Evolutionary conservation across 495 filamentous ascomycete species (phyloP), one percentile per base, ranked within the genome.

Genomic region (Entonaema liquescens): DNA sequence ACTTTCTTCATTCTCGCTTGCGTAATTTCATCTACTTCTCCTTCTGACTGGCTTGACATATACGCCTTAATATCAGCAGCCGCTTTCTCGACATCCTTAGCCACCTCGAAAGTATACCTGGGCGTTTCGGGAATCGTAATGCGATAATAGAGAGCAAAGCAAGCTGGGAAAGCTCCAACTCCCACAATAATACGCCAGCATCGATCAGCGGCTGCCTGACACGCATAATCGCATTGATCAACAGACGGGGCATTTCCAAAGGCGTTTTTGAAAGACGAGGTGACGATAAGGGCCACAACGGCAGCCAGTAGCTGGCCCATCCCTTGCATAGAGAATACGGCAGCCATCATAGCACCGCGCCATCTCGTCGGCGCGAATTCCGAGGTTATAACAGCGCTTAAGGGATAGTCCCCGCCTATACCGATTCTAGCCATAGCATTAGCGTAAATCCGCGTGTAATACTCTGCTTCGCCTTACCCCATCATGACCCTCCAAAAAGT

Each of bases 261-360:
- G 2, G 89, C 87, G 5, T 83, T 82, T 68, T 89, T 90, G 84
- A 95, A 95, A 28, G 87, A 90, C 12, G 82, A 78, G 0, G 88
- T 90, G 38, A 92, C 87, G 52, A 93, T 88, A 28, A 95, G 79
- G 3, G 91, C 89, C 12, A 93, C 83, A 7, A 95, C 79, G 1
- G 91, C 91, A 42, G 90, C 91, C 5, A 82, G 83, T 55, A 94
- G 84, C 75, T 94, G 85, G 52, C 93, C 93, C 62, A 93, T 84
- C 38, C 92, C 92, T 74, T 95, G 93, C 90, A 94, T 95, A 33
- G 91, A 89, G 74, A 97, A 95, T 36, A 97, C 92, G 6, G 91
- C 85, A 13, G 87, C 92, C 90, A 97, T 93, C 93, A 97, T 95
- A 52, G 89, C 91, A 56, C 93, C 93, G 60, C 93, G 85, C 90